Base-by-base conservation (phyloP, 139 green algal genomes). In the Tetradesmus obliquus region DNA sequence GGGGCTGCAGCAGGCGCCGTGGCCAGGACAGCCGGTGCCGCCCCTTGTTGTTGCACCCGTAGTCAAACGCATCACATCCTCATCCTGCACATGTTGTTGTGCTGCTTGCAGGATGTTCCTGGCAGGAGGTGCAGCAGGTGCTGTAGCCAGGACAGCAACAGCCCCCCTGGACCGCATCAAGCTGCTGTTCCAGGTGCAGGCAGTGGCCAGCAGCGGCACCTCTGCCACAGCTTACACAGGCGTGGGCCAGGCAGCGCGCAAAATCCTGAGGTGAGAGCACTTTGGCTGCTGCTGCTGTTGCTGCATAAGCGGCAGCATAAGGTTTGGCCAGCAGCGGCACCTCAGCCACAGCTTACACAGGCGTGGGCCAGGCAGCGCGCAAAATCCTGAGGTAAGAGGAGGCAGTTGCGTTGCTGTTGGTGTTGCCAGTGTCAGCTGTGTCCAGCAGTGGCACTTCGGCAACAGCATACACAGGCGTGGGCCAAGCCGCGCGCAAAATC, bases 131-230 rank as follows among this genome's bases (percentile, higher is more conserved):
- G 45, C 93, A 1, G 97, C 97, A 5, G 97, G 97, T 32, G 96
- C 96, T 2, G 81, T 96, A 53, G 96, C 97, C 0, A 86, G 97
- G 5, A 98, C 97, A 32, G 88, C 88, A 20, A 96, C 95, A 1
- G 97, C 97, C 2, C 97, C 97, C 1, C 76, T 98, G 0, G 97
- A 98, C 90, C 93, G 98, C n/a, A 98, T 99, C 92, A 99, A 99
- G 94, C 94, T 99, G 62, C 94, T 99, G 20, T 98, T 99, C 84
- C 98, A 99, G 93, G 98, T 99, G 3, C 96, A 99, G 95, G 96
- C 93, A 62, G 84, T 74, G 19, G 90, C 76, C 17, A 91, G 86
- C 86, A 79, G 53, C 51, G 86, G 71, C 20, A 83, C 86, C 12
- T 32, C 66, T 71, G 86, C 71, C 84, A 83, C 24, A 45, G 86